Base-by-base conservation (phyloP, 345 rosid species). In the Camelina laxa region DNA sequence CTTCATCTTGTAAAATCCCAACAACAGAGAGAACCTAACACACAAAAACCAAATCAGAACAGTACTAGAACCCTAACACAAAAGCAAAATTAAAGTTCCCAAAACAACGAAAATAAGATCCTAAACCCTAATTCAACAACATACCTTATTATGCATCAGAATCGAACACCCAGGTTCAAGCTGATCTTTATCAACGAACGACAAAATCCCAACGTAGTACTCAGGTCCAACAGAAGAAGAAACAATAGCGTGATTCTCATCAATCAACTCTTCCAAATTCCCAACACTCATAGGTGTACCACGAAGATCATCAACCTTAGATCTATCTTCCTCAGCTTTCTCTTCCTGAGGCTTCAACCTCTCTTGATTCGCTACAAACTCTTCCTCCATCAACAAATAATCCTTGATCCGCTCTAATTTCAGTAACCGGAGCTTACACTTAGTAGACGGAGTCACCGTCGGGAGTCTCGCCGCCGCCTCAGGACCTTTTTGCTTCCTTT, bases 281-380 rank as follows among this genome's bases (percentile, higher is more conserved):
- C 97, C 98, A 19, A 96, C 98, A 65, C 96, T 92, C 99, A 96
- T 92, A 2, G 99, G 97, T 2, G 93, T 85, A 0, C 98, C 96
- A 56, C 99, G 86, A 71, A 96, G 84, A 75, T 92, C 96, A 69
- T 96, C 96, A 27, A 96, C 98, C 74, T 88, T 89, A 31, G 97
- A 92, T 66, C 96, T 84, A 63, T 92, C 98, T 76, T 90, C 98
- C 83, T 95, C 97, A 6, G 94, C 96, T 80, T 89, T 92, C 85
- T 95, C 98, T 67, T 95, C 98, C 81, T 89, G 97, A 30, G 96
- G 99, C 80, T 95, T 95, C 68, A 92, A 70, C 38, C 94, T 76
- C 82, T 92, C 98, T 79, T 92, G 98, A 65, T 89, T 92, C 68
- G 96, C 81, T 4, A 95, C 99, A 50, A 92, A 92, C 87, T 90